Evolutionary conservation across 2,329 filamentous ascomycete genomes (phyloP).

Genomic region (Oidium heveae): DNA sequence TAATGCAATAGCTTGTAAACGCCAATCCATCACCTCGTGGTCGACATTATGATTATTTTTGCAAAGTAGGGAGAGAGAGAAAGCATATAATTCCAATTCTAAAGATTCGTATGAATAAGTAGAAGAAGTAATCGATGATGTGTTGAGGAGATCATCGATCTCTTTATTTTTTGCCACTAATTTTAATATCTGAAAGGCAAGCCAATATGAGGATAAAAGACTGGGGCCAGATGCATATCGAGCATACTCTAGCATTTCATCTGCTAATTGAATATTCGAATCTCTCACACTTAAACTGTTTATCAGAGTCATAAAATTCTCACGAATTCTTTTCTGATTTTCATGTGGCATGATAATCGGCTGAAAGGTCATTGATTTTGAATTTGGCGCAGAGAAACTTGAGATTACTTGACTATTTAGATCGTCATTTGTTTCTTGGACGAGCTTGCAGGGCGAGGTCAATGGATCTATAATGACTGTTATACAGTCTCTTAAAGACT

Average conservation of each 20-base stretch:
- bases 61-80: constrained; percentile 36
- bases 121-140: constrained; percentile 34
- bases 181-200: constrained; percentile 47
- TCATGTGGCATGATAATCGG: constrained; percentile 37
- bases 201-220: constrained; percentile 53
- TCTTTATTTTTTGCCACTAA: constrained; percentile 26
- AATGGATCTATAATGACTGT: constrained; percentile 13
- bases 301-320: constrained; percentile 31
- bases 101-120: constrained; percentile 19
- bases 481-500: constrained; percentile 52
- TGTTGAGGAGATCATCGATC: constrained; percentile 43
- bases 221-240: constrained; percentile 29
- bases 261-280: constrained; percentile 32
- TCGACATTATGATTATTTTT: constrained; percentile 19
- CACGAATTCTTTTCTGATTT: constrained; percentile 37
- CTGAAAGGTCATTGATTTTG: constrained; percentile 20
- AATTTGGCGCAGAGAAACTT: constrained; percentile 7
- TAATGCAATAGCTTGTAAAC: constrained; percentile 51
- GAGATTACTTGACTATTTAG: constrained; percentile 11
- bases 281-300: constrained; percentile 28
- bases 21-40: constrained; percentile 31
- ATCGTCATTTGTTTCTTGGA: constrained; percentile 11
- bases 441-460: not conserved
- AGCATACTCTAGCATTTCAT: constrained; percentile 37
- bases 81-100: constrained; percentile 34